Evolutionary conservation across 2,329 filamentous ascomycete genomes (phyloP).

Genomic region (Colletotrichum spinosum): DNA sequence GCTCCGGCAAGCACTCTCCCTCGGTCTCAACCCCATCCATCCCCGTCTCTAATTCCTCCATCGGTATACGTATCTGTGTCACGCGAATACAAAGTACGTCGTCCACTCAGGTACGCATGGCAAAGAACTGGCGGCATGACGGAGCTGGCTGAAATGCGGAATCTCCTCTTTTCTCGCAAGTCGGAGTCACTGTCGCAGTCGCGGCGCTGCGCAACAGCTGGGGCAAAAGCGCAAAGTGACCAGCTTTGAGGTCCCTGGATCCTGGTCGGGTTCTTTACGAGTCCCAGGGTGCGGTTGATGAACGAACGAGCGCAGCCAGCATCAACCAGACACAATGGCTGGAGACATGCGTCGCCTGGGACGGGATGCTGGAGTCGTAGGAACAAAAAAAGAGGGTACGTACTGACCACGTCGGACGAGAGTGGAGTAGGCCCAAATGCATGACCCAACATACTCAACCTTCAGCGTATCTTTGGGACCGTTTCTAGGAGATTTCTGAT

Average conservation of each 20-base stretch:
- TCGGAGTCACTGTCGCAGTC: slow-evolving; percentile 20
- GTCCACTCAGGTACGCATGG: too few species aligned
- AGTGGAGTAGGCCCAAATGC: slow-evolving; percentile 34
- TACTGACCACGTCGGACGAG: slow-evolving; percentile 28
- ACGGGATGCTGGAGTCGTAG: slow-evolving; percentile 23
- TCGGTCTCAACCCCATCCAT: too few species aligned
- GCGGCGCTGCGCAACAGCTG: slow-evolving; percentile 14
- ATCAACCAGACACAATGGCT: slow-evolving; percentile 33
- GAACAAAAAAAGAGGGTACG: slow-evolving; percentile 28
- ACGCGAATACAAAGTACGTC: too few species aligned
- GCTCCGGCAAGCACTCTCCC: too few species aligned
- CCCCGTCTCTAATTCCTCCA: too few species aligned
- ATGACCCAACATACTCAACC: slow-evolving; percentile 36
- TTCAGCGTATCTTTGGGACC: slow-evolving; percentile 35
- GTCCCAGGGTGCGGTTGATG: slow-evolving; percentile 22
- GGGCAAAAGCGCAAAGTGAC: slow-evolving; percentile 10
- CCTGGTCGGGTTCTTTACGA: slow-evolving; percentile 23
- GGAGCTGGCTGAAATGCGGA: too few species aligned
- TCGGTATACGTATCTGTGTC: too few species aligned
- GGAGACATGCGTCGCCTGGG: slow-evolving; percentile 28
- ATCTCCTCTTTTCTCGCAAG: slow-evolving; percentile 3
- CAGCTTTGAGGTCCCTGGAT: slow-evolving; percentile 25
- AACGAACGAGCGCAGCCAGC: slow-evolving; percentile 32
- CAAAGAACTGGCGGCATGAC: too few species aligned
- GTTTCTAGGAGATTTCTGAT: slow-evolving; percentile 13